Base-by-base conservation (phyloP, 495 filamentous ascomycete genomes). In the Chaetomium fimeti region DNA sequence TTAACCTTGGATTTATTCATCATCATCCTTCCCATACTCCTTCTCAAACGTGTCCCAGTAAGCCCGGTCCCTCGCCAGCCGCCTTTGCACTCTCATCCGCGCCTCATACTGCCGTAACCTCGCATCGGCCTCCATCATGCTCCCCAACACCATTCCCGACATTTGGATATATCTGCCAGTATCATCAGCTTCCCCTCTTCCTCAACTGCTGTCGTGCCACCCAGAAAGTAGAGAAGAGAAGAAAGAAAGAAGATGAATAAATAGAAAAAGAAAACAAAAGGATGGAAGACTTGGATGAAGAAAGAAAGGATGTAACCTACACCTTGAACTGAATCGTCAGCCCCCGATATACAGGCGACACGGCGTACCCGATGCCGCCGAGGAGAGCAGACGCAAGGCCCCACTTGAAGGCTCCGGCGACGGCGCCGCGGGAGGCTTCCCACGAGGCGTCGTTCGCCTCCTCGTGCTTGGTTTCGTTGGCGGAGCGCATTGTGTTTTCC, bases 241-340 rank as follows among this genome's bases (percentile, higher is more conserved):
- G 24, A 38, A 36, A 29, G n/a, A 20, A n/a, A 2, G 42, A 53
- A 25, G n/a, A 6, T 16, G 22, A 32, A 45, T 28, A 64, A 47
- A 32, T 9, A 38, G 32, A 27, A 18, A 28, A 36, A 12, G 15
- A 6, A 54, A 24, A 48, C n/a, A 29, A 25, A 25, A 65, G 54
- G 13, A 32, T 32, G 29, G 36, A 32, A 65, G n/a, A n/a, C n/a
- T n/a, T n/a, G n/a, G n/a, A n/a, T n/a, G n/a, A n/a, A n/a, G n/a
- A n/a, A 24, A 48, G 38, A 25, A 25, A 65, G 54, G 13, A 32
- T 32, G 29, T 38, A 32, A 65, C 43, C 66, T 83, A 91, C 80
- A 93, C 86, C 79, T 96, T 97, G 77, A 96, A 97, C 73, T 96
- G 92, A 22, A 92, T 79, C 2, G 92, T 97, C 67, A 96, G 72